A percentile compares a stretch with the other conserved stretches of the same genome.
These are phyloP conservation scores for Paraphaeosphaeria minitans DNA, from an alignment of 2,329 filamentous ascomycete species.

Conservation along the genomic window DNA sequence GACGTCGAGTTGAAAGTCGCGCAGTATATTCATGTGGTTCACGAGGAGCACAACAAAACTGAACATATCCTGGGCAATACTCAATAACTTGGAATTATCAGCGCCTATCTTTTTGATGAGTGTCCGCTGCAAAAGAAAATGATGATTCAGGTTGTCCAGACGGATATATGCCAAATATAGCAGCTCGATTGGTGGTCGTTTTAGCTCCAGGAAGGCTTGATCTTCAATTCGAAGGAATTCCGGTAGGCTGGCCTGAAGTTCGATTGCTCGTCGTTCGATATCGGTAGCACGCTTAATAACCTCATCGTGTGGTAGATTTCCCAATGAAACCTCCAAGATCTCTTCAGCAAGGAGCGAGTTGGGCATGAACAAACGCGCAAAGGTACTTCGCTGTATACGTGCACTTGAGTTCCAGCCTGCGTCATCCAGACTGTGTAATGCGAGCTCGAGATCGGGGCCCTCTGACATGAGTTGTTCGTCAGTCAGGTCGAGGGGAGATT, in stretches of 20 bases:
- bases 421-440: slow-evolving; percentile 50
- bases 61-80: slow-evolving; percentile 47
- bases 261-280: slow-evolving; percentile 29
- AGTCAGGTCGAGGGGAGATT: slow-evolving; percentile 60
- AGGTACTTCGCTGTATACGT: slow-evolving; percentile 52
- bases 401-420: slow-evolving; percentile 60
- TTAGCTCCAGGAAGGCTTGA: slow-evolving; percentile 21
- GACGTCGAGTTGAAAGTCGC: slow-evolving; percentile 52
- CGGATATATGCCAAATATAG: slow-evolving; percentile 46
- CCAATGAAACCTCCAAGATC: slow-evolving; percentile 62
- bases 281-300: slow-evolving; percentile 45
- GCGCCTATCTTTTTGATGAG: slow-evolving; percentile 52
- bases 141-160: slow-evolving; percentile 15
- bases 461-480: slow-evolving; percentile 57
- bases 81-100: slow-evolving; percentile 43
- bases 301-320: slow-evolving; percentile 40
- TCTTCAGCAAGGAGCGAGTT: slow-evolving; percentile 62
- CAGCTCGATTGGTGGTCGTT: slow-evolving; percentile 46
- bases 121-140: slow-evolving; percentile 59
- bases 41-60: slow-evolving; percentile 44
- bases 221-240: slow-evolving; percentile 32
- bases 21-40: slow-evolving; percentile 47
- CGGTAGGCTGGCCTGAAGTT: slow-evolving; percentile 33
- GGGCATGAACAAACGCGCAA: slow-evolving; percentile 53
- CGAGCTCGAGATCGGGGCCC: slow-evolving; percentile 48